These are phyloP conservation scores for Monosporascus sp. DNA, from an alignment of 2,329 filamentous ascomycete genomes.

Conservation along the genomic window DNA sequence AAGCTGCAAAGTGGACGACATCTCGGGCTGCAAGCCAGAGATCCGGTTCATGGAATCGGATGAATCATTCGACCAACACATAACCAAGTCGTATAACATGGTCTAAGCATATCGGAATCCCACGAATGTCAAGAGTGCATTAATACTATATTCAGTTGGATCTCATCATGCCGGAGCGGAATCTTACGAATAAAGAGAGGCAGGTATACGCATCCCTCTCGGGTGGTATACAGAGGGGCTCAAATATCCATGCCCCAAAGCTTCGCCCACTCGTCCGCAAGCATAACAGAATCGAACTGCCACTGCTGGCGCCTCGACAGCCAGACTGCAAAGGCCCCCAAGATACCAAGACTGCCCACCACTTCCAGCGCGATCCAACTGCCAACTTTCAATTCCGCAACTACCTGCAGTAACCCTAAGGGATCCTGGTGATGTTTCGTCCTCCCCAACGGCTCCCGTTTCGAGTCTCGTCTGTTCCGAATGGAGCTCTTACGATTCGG, in stretches of 20 bases:
- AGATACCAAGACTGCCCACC: slow-evolving; percentile 65
- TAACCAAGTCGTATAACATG: too few species aligned
- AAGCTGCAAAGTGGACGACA: too few species aligned
- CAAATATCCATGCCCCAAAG: slow-evolving; percentile 20
- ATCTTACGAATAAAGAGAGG: background rate
- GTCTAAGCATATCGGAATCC: background rate
- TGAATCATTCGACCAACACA: too few species aligned
- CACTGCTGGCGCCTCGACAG: slow-evolving; percentile 31
- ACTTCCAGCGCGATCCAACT: slow-evolving; percentile 68
- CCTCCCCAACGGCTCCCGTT: slow-evolving; percentile 7
- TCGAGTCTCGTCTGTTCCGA: slow-evolving; percentile 13
- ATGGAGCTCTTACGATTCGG: slow-evolving; percentile 23
- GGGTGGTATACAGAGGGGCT: slow-evolving; percentile 2
- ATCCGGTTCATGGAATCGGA: too few species aligned
- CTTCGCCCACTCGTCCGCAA: slow-evolving; percentile 24
- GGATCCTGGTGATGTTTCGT: slow-evolving; percentile 59
- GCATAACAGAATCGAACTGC: slow-evolving; percentile 29
- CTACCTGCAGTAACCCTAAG: slow-evolving; percentile 67
- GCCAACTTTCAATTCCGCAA: slow-evolving; percentile 57
- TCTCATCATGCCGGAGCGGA: too few species aligned
- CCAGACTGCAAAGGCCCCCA: slow-evolving; percentile 68
- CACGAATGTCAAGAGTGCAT: background rate
- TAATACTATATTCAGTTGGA: too few species aligned
- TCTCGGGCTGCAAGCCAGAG: too few species aligned
- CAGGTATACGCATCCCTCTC: background rate